Base-by-base conservation (phyloP, 257 asterid genomes). In the Capsicum rhomboideum region DNA sequence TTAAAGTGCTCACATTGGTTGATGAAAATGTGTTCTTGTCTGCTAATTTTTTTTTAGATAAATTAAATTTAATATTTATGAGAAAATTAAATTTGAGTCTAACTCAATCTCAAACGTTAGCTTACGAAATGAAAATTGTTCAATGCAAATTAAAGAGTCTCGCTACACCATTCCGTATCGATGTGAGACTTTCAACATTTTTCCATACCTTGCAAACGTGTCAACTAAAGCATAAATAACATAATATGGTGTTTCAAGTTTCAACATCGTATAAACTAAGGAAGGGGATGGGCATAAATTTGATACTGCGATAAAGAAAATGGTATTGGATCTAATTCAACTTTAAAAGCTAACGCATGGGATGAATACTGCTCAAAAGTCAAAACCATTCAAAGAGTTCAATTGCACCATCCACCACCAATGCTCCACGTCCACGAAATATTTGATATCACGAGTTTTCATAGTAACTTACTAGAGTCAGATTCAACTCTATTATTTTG, bases 261-360 rank as follows among this genome's bases (percentile, higher is more conserved):
- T 64, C 8, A 16, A 64, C 6, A 28, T 8, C 13, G 2, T 2
- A 3, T 28, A 64, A 28, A 6, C 13, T 7, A 3, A 64, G 0
- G 23, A 61, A 61, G 2, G 1, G 0, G 3, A 28, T 28, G 0
- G 7, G n/a, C 16, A 2, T 13, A 28, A 11, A 64, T 64, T 14
- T 26, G 3, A 28, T 64, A 1, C 2, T 6, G 5, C 0, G n/a
- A 63, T 26, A 2, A 63, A 0, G 1, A 23, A 59, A 12, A 0
- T 1, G 16, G 2, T 10, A 0, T 61, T 23, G 0, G 8, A 29
- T 0, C 1, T 64, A 29, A 13, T 1, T 64, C 12, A 16, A 64
- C 3, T 13, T 26, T 0, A 64, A 64, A 29, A 64, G 2, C 4
- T 64, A 14, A 64, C 3, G 14, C 4, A 64, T 28, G 42, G 14